phyloP scores from a whole-genome alignment of 805 yeast species.

The Wickerhamia fluorescens region DNA sequence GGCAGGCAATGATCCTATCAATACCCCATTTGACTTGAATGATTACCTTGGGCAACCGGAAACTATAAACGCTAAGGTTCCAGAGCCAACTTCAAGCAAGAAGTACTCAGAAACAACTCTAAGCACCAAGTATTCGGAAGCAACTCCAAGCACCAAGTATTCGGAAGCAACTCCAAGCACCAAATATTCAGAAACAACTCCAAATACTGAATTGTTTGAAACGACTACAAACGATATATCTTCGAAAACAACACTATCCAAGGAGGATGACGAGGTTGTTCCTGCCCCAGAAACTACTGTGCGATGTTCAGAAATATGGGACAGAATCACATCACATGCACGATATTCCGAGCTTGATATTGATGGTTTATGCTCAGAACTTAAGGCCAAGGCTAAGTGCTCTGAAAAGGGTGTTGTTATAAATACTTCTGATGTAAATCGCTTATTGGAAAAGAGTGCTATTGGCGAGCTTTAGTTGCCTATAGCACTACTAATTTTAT shows the following conservation, averaged over 20 bases:
- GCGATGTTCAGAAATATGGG: conserved; percentile 93
- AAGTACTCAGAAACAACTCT: too few relatives aligned
- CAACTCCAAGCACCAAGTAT: background rate
- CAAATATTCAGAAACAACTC: background rate
- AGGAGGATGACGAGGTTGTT: conserved; percentile 41
- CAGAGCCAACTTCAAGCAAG: too few relatives aligned
- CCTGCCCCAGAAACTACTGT: conserved; percentile 59
- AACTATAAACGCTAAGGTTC: background rate
- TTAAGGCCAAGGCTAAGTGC: conserved; percentile 90
- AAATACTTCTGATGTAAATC: conserved; percentile 70
- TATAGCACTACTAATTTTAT: too few relatives aligned
- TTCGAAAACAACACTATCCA: too few relatives aligned
- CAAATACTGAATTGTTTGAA: too few relatives aligned
- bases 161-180: background rate
- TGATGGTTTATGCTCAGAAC: conserved; percentile 85
- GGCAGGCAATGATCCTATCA: conserved; percentile 23
- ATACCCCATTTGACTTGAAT: conserved; percentile 30
- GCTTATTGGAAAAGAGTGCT: conserved; percentile 27
- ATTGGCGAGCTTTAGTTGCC: too few relatives aligned
- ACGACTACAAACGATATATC: conserved; percentile 11
- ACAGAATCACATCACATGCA: conserved; percentile 89
- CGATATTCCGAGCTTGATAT: conserved; percentile 89
- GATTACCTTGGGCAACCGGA: conserved; percentile 18
- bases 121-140: conserved; percentile 18
- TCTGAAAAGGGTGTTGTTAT: conserved; percentile 89